Conservation (phyloP, 768 basidiomycete genomes). For the Mycena metata region DNA sequence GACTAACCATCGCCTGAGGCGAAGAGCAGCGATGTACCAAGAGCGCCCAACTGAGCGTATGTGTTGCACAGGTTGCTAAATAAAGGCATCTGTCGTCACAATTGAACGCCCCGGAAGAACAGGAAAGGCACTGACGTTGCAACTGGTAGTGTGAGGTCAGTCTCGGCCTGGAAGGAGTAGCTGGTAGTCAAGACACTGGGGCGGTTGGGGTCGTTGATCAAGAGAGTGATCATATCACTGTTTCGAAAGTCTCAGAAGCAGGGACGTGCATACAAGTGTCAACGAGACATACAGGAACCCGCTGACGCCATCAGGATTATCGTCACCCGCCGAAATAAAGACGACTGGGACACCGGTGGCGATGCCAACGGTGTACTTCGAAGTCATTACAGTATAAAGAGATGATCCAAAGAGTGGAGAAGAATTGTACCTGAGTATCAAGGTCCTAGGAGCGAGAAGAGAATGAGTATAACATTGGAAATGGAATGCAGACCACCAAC, state of each 20-base stretch:
- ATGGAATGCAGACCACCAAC: slow-evolving; percentile 35
- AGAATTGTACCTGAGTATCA: slow-evolving; percentile 23
- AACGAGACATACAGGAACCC: slow-evolving; percentile 16
- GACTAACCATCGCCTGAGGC: slow-evolving; percentile 37
- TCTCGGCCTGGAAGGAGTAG: slow-evolving; percentile 43
- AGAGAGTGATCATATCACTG: slow-evolving; percentile 43
- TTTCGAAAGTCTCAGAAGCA: slow-evolving; percentile 36
- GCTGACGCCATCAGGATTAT: slow-evolving; percentile 44
- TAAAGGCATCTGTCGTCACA: neutral
- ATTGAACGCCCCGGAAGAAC: neutral
- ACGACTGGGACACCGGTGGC: slow-evolving; percentile 48
- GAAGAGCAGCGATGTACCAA: slow-evolving; percentile 37
- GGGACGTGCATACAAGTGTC: slow-evolving; percentile 2
- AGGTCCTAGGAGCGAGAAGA: slow-evolving; percentile 19
- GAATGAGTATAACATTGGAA: neutral
- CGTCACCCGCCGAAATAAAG: slow-evolving; percentile 50
- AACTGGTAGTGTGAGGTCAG: slow-evolving; percentile 44
- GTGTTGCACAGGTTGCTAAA: slow-evolving; percentile 41
- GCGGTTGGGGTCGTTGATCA: slow-evolving; percentile 31
- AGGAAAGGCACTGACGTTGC: neutral
- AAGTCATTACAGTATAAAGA: slow-evolving; percentile 38
- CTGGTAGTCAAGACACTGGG: slow-evolving; percentile 41
- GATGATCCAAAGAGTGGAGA: slow-evolving; percentile 6
- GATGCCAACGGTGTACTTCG: slow-evolving; percentile 53
- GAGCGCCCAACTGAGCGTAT: slow-evolving; percentile 45